Conservation (phyloP, 768 basidiomycete genomes). For the Leccinum disarticulatum region DNA sequence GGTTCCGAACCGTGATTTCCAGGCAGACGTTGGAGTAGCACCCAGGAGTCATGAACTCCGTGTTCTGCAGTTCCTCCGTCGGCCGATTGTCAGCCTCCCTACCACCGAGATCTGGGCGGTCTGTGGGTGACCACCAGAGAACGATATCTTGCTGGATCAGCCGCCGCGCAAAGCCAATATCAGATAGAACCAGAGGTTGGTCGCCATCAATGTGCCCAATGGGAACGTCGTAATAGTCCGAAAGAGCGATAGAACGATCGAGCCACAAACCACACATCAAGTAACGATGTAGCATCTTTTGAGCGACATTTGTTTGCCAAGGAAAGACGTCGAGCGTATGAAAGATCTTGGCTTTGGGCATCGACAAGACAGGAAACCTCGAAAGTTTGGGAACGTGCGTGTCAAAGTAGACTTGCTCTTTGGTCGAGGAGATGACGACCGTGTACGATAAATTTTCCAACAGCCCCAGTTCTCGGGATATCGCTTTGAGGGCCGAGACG, state of each 20-base stretch:
- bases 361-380: conserved; percentile 85
- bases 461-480: conserved; percentile 83
- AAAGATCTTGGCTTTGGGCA: conserved; percentile 75
- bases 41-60: conserved; percentile 83
- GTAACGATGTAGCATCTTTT: conserved; percentile 85
- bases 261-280: conserved; percentile 77
- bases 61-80: conserved; percentile 74
- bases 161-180: conserved; percentile 88
- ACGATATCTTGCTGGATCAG: conserved; percentile 86
- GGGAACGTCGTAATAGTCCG: conserved; percentile 91
- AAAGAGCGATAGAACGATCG: conserved; percentile 72
- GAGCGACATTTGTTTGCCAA: conserved; percentile 82
- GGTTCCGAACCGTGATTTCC: conserved; percentile 84
- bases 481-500: conserved; percentile 74
- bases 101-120: conserved; percentile 91
- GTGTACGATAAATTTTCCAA: conserved; percentile 72
- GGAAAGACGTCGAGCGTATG: conserved; percentile 81
- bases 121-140: conserved; percentile 94
- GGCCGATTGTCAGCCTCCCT: conserved; percentile 82
- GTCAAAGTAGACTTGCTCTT: conserved; percentile 84
- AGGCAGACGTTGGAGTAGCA: conserved; percentile 93
- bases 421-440: conserved; percentile 82
- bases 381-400: conserved; percentile 62
- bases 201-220: conserved; percentile 92
- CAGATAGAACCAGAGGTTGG: conserved; percentile 81